phyloP scores from a whole-genome alignment of 73 alveolate species.

The Paramecium sonneborni region DNA sequence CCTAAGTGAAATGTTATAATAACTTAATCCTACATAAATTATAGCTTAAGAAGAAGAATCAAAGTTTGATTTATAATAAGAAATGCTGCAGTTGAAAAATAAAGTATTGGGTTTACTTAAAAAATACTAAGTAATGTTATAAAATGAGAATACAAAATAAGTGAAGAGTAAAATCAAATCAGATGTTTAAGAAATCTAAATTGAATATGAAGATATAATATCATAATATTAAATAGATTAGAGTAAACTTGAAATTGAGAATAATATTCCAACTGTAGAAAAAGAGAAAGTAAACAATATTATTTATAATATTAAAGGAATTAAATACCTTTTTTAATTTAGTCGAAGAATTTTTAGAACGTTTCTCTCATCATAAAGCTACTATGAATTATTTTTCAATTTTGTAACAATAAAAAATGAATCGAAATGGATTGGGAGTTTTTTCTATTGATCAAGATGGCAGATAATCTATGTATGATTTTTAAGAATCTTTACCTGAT shows the following conservation, averaged over 20 bases:
- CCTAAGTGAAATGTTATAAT: not conserved
- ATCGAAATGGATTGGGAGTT: conserved; percentile 39
- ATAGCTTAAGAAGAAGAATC: not conserved
- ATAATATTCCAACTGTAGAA: conserved; percentile 14
- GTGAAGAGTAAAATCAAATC: not conserved
- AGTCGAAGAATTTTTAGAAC: conserved; percentile 37
- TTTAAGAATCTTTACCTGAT: conserved; percentile 1
- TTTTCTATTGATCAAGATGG: conserved; percentile 8
- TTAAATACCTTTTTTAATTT: conserved; percentile 9
- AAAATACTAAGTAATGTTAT: conserved; percentile 9
- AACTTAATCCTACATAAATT: conserved; percentile 4
- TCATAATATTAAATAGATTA: not conserved
- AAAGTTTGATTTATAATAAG: not conserved
- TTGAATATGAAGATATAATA: not conserved
- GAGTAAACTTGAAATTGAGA: conserved; percentile 13
- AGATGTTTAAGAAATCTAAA: not conserved
- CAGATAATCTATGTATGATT: conserved; percentile 39
- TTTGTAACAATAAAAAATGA: not conserved
- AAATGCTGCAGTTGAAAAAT: conserved; percentile 1
- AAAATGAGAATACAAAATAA: conserved; percentile 7
- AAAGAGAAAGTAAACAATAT: conserved; percentile 1
- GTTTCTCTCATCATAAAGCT: conserved; percentile 30
- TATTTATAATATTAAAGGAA: not conserved
- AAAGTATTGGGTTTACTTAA: conserved; percentile 32
- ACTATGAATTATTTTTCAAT: conserved; percentile 22